Evolutionary conservation across 208 protist genomes (phyloP).

Genomic region (Naegleria lovaniensis): DNA sequence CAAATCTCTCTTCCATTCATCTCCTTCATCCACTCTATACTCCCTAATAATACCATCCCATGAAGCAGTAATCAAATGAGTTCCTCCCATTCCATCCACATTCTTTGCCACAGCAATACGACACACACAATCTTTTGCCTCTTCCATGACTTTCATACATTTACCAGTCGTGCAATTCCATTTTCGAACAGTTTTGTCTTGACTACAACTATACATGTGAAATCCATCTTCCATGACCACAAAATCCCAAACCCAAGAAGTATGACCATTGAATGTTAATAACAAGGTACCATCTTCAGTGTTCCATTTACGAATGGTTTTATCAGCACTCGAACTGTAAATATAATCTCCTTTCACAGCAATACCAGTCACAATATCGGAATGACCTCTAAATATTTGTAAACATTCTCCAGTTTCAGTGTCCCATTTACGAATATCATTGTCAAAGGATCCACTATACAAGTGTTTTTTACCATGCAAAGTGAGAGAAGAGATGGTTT

Average conservation of each 20-base stretch:
- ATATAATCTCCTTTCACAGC: neutral
- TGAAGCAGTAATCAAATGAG: neutral
- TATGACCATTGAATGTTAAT: neutral
- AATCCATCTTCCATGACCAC: neutral
- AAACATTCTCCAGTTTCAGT: neutral
- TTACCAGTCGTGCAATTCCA: constrained; percentile 8
- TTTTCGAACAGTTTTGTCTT: constrained; percentile 3
- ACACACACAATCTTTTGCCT: neutral
- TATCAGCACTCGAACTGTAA: constrained; percentile 5
- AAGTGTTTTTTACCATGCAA: neutral
- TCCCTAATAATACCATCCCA: constrained; percentile 25
- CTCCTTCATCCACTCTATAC: neutral
- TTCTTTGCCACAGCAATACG: neutral
- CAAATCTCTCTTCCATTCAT: neutral
- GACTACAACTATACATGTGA: constrained; percentile 3
- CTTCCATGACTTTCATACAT: neutral
- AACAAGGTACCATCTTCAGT: constrained; percentile 12
- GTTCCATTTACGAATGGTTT: neutral
- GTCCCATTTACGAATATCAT: constrained; percentile 12
- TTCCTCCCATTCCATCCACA: neutral
- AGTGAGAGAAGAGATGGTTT: neutral
- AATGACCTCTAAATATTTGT: neutral
- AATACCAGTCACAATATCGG: constrained; percentile 13
- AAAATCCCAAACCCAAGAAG: constrained; percentile 13
- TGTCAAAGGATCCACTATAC: constrained; percentile 6